Conservation (phyloP, 2,329 filamentous ascomycete species). For the Fusarium liriodendri region DNA sequence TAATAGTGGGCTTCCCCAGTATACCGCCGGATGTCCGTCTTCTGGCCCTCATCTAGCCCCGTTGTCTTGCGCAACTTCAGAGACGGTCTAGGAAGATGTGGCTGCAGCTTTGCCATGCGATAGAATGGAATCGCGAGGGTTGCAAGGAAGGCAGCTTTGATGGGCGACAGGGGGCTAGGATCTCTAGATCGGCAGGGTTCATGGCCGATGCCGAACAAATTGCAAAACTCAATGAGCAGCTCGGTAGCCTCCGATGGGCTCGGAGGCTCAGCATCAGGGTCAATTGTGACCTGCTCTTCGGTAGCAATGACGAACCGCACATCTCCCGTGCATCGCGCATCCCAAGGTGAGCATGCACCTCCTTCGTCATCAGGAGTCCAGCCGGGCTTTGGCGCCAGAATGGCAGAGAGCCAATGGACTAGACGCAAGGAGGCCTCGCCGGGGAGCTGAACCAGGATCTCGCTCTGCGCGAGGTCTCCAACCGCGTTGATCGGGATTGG, state of each 20-base stretch:
- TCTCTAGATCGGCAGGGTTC: constrained; percentile 20
- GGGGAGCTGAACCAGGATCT: constrained; percentile 37
- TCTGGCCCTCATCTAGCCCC: constrained; percentile 15
- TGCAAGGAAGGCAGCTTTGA: constrained; percentile 43
- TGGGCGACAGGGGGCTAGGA: constrained; percentile 29
- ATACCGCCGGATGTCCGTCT: constrained; percentile 32
- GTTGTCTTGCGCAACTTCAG: constrained; percentile 14
- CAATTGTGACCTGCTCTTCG: constrained; percentile 27
- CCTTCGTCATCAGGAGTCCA: constrained; percentile 36
- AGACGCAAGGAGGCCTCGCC: constrained; percentile 35
- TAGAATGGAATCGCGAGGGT: constrained; percentile 43
- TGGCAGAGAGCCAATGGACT: constrained; percentile 44
- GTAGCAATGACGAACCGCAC: constrained; percentile 37
- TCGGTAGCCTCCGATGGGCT: constrained; percentile 35
- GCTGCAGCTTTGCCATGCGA: constrained; percentile 41
- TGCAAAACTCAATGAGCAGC: constrained; percentile 42
- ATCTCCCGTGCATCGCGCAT: constrained; percentile 27
- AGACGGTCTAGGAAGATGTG: constrained; percentile 34
- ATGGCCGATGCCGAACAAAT: constrained; percentile 40
- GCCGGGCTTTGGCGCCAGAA: constrained; percentile 35
- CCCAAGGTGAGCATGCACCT: constrained; percentile 35
- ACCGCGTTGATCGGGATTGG: constrained; percentile 34
- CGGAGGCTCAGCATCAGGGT: constrained; percentile 26
- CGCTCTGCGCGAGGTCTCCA: constrained; percentile 24
- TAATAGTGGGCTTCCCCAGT: constrained; percentile 40